Conservation (phyloP, 306 rosid genomes). For the Ceratonia siliqua region DNA sequence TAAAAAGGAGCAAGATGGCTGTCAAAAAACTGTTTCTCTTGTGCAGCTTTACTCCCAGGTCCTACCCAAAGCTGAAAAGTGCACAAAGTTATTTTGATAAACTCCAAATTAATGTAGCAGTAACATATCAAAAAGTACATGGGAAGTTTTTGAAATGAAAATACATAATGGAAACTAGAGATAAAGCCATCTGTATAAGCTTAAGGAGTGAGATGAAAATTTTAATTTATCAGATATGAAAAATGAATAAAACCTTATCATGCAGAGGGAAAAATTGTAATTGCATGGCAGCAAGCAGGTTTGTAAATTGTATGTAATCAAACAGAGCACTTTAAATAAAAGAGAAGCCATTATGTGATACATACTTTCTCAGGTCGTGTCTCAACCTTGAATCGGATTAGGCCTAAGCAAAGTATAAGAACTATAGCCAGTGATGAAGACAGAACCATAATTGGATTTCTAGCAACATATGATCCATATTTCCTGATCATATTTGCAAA, state of each 20-base stretch:
- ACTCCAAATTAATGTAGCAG: conserved; percentile 13
- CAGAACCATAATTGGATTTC: conserved; percentile 72
- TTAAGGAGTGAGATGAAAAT: conserved; percentile 19
- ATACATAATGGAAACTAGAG: background rate
- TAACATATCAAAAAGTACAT: conserved; percentile 12
- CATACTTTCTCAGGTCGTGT: conserved; percentile 92
- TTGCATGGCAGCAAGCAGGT: background rate
- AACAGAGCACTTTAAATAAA: conserved; percentile 23
- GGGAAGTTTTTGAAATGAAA: background rate
- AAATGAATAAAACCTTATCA: conserved; percentile 7
- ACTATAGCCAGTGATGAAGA: conserved; percentile 70
- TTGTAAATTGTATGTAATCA: conserved; percentile 7
- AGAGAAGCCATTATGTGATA: conserved; percentile 10
- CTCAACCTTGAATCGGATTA: conserved; percentile 87
- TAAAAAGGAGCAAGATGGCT: conserved; percentile 91
- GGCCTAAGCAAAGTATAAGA: conserved; percentile 88
- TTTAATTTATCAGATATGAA: conserved; percentile 1
- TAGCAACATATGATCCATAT: conserved; percentile 90
- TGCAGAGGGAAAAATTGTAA: conserved; percentile 2
- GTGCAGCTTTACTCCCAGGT: conserved; percentile 96
- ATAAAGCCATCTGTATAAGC: conserved; percentile 6
- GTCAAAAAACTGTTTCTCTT: conserved; percentile 88
- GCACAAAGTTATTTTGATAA: conserved; percentile 32
- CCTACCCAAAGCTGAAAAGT: conserved; percentile 96
- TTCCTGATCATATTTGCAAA: conserved; percentile 55